These are phyloP conservation scores for Pseudonitzschia multiseries DNA, from an alignment of 108 stramenopile species.

Conservation along the genomic window DNA sequence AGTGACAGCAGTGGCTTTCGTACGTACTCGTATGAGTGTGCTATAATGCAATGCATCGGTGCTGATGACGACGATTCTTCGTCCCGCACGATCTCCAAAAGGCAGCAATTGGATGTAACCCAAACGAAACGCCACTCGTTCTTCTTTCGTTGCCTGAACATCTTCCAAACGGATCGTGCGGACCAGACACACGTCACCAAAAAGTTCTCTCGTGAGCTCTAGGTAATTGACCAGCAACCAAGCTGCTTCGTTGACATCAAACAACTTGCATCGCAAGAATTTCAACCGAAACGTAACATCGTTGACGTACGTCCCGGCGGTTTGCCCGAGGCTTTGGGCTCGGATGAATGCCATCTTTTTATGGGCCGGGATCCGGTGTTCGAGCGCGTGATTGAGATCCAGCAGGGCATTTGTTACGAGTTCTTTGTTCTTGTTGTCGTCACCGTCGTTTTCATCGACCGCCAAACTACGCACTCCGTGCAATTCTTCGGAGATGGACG, in stretches of 20 bases:
- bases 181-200: conserved; percentile 17
- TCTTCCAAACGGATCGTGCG: conserved; percentile 8
- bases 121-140: not conserved
- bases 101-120: not conserved
- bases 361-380: not conserved
- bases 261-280: conserved; percentile 41
- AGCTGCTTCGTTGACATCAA: conserved; percentile 37
- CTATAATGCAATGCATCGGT: conserved; percentile 3
- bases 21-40: conserved; percentile 3
- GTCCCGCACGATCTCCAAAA: not conserved
- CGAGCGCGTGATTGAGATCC: not conserved
- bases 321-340: not conserved
- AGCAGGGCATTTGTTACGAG: not conserved
- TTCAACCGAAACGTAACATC: conserved; percentile 24
- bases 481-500: conserved; percentile 1
- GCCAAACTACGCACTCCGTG: conserved; percentile 5
- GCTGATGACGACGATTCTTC: not conserved
- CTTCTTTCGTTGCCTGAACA: conserved; percentile 2
- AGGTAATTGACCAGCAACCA: conserved; percentile 32
- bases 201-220: conserved; percentile 34
- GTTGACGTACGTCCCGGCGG: conserved; percentile 26
- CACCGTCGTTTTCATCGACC: conserved; percentile 1
- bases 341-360: not conserved
- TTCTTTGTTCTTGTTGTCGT: not conserved
- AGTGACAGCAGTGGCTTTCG: not conserved